Percentiles rank a stretch among this genome's conserved stretches.
Evolutionary conservation across 176 grass and related monocot species (phyloP).

Genomic region (Musa troglodytarum): DNA sequence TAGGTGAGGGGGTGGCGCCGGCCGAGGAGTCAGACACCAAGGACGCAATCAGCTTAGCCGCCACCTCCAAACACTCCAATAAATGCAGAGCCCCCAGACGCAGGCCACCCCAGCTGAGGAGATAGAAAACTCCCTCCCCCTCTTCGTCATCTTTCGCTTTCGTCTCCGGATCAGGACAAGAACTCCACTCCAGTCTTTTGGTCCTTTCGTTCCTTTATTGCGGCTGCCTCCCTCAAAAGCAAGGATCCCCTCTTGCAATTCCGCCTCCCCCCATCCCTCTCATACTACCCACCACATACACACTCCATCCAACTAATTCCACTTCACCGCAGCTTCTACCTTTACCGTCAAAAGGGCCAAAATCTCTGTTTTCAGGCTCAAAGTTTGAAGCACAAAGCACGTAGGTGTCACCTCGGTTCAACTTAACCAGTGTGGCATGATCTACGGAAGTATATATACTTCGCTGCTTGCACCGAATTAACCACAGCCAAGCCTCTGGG

Average conservation of each 20-base stretch:
- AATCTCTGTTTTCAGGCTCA: too few relatives aligned
- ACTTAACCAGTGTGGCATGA: too few relatives aligned
- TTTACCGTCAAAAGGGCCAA: too few relatives aligned
- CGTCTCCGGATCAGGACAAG: neutral
- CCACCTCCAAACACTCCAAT: too few relatives aligned
- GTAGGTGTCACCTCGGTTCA: too few relatives aligned
- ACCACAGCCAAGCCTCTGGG: neutral
- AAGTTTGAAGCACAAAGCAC: too few relatives aligned
- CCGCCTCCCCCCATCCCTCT: neutral
- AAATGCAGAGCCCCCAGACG: too few relatives aligned
- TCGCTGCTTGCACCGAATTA: neutral
- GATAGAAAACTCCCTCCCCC: neutral
- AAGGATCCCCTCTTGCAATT: neutral
- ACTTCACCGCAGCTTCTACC: too few relatives aligned
- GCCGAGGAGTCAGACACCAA: too few relatives aligned
- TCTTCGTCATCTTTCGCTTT: neutral
- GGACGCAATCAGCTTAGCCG: too few relatives aligned
- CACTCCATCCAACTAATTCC: neutral
- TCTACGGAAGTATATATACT: too few relatives aligned
- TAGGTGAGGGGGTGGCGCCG: too few relatives aligned
- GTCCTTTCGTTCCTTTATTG: neutral
- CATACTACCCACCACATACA: neutral
- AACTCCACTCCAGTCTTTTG: neutral
- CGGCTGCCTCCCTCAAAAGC: neutral
- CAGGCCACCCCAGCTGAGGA: neutral